These are phyloP conservation scores for Yamadazyma friedrichii DNA, from an alignment of 1,139 yeast genomes.

Conservation along the genomic window DNA sequence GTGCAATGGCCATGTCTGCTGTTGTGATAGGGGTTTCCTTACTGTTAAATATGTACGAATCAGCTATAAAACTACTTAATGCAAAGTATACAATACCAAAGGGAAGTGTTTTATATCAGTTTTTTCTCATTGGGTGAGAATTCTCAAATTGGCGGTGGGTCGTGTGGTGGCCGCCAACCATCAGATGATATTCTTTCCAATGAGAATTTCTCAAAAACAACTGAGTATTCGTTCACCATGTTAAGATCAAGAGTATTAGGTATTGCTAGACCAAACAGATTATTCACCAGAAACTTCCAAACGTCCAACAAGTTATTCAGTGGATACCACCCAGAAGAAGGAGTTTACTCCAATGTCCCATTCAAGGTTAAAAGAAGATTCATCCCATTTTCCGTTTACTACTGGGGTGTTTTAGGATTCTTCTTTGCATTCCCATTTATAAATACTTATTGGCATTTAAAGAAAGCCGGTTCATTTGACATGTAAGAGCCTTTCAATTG, in stretches of 20 bases:
- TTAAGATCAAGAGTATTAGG: not conserved
- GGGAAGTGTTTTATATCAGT: not conserved
- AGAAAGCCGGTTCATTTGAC: conserved; percentile 65
- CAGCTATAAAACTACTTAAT: not conserved
- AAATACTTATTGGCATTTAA: conserved; percentile 66
- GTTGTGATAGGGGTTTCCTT: too few relatives aligned
- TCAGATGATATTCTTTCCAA: conserved; percentile 12
- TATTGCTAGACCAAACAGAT: conserved; percentile 1
- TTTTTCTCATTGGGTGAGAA: conserved; percentile 4
- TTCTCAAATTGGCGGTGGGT: not conserved
- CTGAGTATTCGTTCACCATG: not conserved
- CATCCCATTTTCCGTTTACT: conserved; percentile 78
- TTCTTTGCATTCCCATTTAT: conserved; percentile 65
- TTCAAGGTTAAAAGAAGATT: conserved; percentile 87
- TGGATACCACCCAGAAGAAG: conserved; percentile 58
- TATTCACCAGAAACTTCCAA: conserved; percentile 34
- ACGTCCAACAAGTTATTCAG: conserved; percentile 23
- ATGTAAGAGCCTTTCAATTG: conserved; percentile 9
- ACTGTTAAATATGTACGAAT: too few relatives aligned
- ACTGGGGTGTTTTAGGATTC: conserved; percentile 73
- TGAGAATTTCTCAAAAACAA: conserved; percentile 8
- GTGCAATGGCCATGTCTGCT: conserved; percentile 93
- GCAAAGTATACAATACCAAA: not conserved
- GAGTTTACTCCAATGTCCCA: conserved; percentile 89
- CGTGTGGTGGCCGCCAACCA: conserved; percentile 6